Evolutionary conservation across 768 basidiomycete species (phyloP).

Genomic region (Tylopilus rubrobrunneus): DNA sequence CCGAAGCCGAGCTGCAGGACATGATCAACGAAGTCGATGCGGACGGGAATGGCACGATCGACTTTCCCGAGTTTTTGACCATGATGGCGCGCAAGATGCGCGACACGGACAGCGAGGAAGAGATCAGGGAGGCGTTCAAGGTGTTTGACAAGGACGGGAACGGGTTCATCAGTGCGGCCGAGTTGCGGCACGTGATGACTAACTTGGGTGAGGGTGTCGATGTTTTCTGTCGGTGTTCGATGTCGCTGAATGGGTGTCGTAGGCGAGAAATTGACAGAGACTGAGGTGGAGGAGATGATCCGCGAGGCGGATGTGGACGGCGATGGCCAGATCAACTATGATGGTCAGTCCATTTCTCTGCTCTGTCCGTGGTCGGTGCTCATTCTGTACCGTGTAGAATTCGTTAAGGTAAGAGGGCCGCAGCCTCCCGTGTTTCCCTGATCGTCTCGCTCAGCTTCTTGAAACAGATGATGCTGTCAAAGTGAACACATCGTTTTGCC

Average conservation of each 20-base stretch:
- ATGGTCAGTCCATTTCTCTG: constrained; percentile 44
- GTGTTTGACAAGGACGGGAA: constrained; percentile 97
- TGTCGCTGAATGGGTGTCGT: constrained; percentile 10
- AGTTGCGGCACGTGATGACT: constrained; percentile 89
- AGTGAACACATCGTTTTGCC: constrained; percentile 37
- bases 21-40: constrained; percentile 96
- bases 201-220: constrained; percentile 59
- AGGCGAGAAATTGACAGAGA: constrained; percentile 86
- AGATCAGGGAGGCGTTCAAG: constrained; percentile 95
- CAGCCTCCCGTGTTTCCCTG: neutral
- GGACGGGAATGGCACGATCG: constrained; percentile 85
- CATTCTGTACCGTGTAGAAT: constrained; percentile 45
- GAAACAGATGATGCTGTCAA: constrained; percentile 69
- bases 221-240: neutral
- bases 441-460: constrained; percentile 9
- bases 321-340: constrained; percentile 90
- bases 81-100: constrained; percentile 89
- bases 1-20: constrained; percentile 86
- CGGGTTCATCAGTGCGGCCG: constrained; percentile 81
- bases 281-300: constrained; percentile 95
- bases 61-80: constrained; percentile 78
- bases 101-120: constrained; percentile 90
- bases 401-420: constrained; percentile 55
- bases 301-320: constrained; percentile 94
- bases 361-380: neutral